Conservation (phyloP, 305 asterid genomes). For the Vinca major region DNA sequence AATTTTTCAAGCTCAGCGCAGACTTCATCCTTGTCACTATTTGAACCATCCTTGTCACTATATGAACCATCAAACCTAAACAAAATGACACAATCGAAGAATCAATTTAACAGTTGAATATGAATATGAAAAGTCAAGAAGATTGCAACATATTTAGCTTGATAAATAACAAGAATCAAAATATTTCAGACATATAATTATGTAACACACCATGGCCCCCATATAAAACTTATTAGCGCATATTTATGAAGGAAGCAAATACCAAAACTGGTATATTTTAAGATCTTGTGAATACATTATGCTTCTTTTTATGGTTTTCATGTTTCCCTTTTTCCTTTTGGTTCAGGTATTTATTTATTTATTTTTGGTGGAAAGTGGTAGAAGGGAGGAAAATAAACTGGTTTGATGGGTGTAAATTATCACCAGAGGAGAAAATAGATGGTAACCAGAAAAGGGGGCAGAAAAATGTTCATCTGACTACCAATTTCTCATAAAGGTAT, state of each 20-base stretch:
- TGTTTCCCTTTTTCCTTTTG: no score
- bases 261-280: no score
- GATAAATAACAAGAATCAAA: background rate
- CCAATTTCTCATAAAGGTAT: background rate
- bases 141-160: background rate
- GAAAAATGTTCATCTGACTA: background rate
- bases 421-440: no score
- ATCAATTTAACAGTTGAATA: no score
- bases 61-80: slow-evolving; percentile 49
- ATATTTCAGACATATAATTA: background rate
- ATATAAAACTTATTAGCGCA: no score
- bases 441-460: background rate
- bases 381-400: no score
- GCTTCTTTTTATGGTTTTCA: no score
- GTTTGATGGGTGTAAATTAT: no score
- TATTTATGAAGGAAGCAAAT: no score
- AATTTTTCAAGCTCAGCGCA: slow-evolving; percentile 48
- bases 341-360: no score
- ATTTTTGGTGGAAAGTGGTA: no score
- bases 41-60: slow-evolving; percentile 30
- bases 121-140: background rate
- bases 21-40: slow-evolving; percentile 31
- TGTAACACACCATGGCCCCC: background rate
- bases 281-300: no score
- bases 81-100: slow-evolving; percentile 6